phyloP scores from a whole-genome alignment of 179 eudicot species.

The Spinacia oleracea region DNA sequence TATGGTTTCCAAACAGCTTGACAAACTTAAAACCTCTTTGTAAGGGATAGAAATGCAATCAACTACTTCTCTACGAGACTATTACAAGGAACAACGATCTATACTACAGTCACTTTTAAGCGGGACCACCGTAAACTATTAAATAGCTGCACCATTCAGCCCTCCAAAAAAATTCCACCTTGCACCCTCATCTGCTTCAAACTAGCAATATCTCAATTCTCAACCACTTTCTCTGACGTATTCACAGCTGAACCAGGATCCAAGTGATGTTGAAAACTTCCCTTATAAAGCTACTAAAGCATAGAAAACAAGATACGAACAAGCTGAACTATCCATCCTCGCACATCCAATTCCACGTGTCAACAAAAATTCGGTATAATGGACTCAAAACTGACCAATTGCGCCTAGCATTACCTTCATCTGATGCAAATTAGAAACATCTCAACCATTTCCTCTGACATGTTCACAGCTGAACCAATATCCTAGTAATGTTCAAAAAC shows the following conservation, averaged over 20 bases:
- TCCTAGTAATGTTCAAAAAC: neutral
- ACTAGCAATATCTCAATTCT: neutral
- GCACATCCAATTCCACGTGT: no score
- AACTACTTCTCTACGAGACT: neutral
- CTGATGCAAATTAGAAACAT: neutral
- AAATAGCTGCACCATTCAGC: neutral
- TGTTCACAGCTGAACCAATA: neutral
- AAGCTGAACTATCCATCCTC: no score
- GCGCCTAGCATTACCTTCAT: neutral
- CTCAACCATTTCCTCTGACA: neutral
- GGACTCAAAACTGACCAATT: no score
- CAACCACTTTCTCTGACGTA: neutral
- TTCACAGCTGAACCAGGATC: neutral
- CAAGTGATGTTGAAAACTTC: neutral
- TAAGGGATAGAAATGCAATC: neutral
- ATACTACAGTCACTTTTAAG: neutral
- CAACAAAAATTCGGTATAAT: no score
- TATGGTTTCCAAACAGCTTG: neutral
- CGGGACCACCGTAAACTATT: neutral
- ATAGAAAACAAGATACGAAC: neutral
- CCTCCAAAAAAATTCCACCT: neutral
- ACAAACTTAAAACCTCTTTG: neutral
- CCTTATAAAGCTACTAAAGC: neutral
- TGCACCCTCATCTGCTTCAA: neutral
- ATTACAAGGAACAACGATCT: neutral